phyloP scores from a whole-genome alignment of 257 asterid species.

The Plectranthus barbatus region DNA sequence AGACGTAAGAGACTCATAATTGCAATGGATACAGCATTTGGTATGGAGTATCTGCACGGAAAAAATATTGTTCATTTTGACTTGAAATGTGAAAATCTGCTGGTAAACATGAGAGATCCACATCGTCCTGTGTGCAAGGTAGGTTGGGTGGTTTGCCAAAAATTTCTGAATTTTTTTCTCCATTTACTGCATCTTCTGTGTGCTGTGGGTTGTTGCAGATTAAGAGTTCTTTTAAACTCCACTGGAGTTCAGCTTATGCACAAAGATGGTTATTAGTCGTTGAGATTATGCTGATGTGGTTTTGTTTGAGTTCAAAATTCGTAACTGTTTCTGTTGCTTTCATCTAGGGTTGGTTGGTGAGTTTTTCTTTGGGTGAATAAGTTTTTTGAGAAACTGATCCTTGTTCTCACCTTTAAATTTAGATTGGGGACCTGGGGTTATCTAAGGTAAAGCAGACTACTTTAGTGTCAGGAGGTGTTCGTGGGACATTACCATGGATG shows the following conservation, averaged over 20 bases:
- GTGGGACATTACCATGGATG: conserved; percentile 99
- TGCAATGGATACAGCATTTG: conserved; percentile 98
- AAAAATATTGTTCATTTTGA: conserved; percentile 97
- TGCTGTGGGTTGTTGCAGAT: not conserved
- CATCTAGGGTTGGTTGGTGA: conserved; percentile 3
- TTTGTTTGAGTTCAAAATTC: not conserved
- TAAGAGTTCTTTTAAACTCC: not conserved
- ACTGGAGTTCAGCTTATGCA: not conserved
- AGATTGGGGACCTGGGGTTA: conserved; percentile 97
- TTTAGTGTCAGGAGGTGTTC: conserved; percentile 93
- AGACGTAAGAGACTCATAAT: conserved; percentile 93
- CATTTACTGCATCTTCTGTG: not conserved
- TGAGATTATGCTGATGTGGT: not conserved
- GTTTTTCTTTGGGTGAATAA: not conserved
- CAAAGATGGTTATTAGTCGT: not conserved
- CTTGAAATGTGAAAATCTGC: conserved; percentile 90
- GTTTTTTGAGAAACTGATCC: not conserved
- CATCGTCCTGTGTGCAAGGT: conserved; percentile 99
- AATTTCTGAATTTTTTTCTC: not conserved
- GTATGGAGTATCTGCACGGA: conserved; percentile 97
- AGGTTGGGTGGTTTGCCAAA: not conserved
- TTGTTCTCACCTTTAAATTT: conserved; percentile 9
- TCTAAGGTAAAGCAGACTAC: conserved; percentile 90
- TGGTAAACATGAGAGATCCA: conserved; percentile 98
- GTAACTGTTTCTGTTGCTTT: not conserved